Evolutionary conservation across 1,284 basidiomycete genomes (phyloP).

Genomic region (Volvariella surrecta): DNA sequence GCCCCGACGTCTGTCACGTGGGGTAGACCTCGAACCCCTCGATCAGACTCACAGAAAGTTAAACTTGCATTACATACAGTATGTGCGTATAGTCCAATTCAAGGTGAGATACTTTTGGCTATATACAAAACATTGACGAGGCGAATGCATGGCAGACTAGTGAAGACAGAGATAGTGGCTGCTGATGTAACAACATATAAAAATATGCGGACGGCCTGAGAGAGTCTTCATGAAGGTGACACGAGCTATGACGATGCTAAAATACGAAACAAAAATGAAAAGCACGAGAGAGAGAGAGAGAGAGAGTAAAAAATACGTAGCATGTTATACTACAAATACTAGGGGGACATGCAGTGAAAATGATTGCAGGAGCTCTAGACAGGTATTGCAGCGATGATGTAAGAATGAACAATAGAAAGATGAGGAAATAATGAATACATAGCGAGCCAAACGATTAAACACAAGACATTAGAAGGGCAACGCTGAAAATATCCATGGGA

Average conservation of each 20-base stretch:
- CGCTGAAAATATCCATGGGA: conserved; percentile 1
- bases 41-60: no score
- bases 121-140: neutral
- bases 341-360: conserved; percentile 7
- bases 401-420: neutral
- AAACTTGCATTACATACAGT: no score
- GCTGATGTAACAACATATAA: conserved; percentile 6
- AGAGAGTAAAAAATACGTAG: conserved; percentile 12
- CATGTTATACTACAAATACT: conserved; percentile 6
- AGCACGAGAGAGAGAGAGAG: conserved; percentile 7
- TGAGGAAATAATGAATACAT: neutral
- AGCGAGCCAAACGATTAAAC: neutral
- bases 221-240: no score
- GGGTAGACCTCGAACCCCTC: no score
- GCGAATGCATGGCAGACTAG: no score
- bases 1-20: no score
- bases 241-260: no score
- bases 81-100: no score
- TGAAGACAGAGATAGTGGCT: no score
- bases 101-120: no score
- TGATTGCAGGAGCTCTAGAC: no score
- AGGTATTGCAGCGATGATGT: no score
- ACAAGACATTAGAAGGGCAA: conserved; percentile 10
- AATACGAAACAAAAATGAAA: conserved; percentile 6
- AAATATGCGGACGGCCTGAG: neutral